A percentile compares a stretch with the other conserved stretches of the same genome.
Conservation (phyloP, 139 green algal genomes). For the Coelastrella sp. region DNA sequence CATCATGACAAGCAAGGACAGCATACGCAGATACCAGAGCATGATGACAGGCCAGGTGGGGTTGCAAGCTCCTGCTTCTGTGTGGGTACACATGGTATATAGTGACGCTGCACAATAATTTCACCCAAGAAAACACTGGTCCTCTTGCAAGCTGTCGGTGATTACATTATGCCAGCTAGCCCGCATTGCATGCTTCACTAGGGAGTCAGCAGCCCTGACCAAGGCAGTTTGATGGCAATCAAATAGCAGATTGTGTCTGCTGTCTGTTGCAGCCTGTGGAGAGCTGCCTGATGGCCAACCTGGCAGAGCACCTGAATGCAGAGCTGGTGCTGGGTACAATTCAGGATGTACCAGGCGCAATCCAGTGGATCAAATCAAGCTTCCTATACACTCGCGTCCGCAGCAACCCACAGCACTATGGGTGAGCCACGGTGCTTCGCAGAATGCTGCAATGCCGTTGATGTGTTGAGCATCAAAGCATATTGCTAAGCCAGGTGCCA, state of each 20-base stretch:
- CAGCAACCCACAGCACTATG: constrained; percentile 51
- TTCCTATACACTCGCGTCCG: constrained; percentile 86
- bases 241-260: background rate
- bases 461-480: no score
- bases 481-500: no score
- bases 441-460: no score
- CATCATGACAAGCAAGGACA: constrained; percentile 91
- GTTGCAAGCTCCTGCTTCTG: no score
- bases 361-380: constrained; percentile 86
- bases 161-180: no score
- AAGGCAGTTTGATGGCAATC: no score
- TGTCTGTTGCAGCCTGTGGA: constrained; percentile 67
- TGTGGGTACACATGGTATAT: background rate
- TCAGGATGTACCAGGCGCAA: constrained; percentile 68
- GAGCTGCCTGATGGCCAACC: constrained; percentile 65
- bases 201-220: no score
- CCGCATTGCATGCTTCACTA: no score
- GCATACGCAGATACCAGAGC: constrained; percentile 63
- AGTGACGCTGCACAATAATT: background rate
- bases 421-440: background rate
- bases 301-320: constrained; percentile 88
- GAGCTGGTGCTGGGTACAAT: constrained; percentile 83
- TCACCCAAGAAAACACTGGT: no score
- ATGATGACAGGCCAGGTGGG: constrained; percentile 62
- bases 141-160: no score